These are phyloP conservation scores for Caloboletus firmus DNA, from an alignment of 1,284 basidiomycete species.

Conservation along the genomic window DNA sequence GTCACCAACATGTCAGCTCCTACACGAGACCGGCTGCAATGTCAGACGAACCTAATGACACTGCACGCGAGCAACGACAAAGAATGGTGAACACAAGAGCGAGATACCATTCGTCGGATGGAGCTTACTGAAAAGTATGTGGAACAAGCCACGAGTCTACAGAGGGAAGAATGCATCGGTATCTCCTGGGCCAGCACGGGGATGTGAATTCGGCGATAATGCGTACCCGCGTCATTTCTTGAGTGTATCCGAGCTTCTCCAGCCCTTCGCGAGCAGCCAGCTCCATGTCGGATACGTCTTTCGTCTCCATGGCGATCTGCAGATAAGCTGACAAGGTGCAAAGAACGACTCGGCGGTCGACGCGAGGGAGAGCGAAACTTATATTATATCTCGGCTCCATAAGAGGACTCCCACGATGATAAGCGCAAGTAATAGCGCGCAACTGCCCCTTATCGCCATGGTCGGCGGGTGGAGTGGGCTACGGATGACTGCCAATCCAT, in stretches of 20 bases:
- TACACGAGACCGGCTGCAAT: background rate
- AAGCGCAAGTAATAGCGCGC: background rate
- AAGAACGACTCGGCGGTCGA: background rate
- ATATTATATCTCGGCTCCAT: too few relatives aligned
- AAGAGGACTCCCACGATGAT: background rate
- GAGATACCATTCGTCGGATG: background rate
- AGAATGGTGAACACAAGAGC: background rate
- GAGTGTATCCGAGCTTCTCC: conserved; percentile 49
- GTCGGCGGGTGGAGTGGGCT: background rate
- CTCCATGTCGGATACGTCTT: conserved; percentile 20
- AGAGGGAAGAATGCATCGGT: background rate
- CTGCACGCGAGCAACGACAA: conserved; percentile 27
- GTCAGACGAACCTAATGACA: conserved; percentile 44
- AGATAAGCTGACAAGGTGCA: background rate
- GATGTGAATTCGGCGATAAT: too few relatives aligned
- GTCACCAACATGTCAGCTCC: background rate
- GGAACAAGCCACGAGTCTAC: conserved; percentile 49
- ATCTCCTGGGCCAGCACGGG: background rate
- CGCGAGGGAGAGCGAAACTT: background rate
- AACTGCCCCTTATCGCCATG: background rate
- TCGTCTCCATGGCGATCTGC: conserved; percentile 8
- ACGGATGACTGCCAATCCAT: background rate
- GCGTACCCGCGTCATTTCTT: conserved; percentile 49
- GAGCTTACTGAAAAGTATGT: conserved; percentile 50
- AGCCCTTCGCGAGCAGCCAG: conserved; percentile 36